These are phyloP conservation scores for Hypoxylon sp. DNA, from an alignment of 2,329 filamentous ascomycete genomes.

Conservation along the genomic window DNA sequence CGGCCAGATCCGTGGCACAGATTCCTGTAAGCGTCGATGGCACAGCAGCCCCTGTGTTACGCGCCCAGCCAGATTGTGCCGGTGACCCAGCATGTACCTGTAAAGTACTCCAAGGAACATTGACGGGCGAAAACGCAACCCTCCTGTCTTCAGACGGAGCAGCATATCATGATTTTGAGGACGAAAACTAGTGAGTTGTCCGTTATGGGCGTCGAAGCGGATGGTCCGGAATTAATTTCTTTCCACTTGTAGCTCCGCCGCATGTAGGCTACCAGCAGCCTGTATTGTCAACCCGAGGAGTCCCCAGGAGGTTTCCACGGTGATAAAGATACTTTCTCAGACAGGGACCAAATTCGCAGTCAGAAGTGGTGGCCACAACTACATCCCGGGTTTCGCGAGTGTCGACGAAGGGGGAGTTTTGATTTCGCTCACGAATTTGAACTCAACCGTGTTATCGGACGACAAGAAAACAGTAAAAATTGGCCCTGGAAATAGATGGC, in stretches of 20 bases:
- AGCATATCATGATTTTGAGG: slow-evolving; percentile 36
- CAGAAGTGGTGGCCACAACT: slow-evolving; percentile 53
- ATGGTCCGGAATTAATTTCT: slow-evolving; percentile 15
- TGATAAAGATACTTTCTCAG: slow-evolving; percentile 46
- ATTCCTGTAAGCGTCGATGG: slow-evolving; percentile 14
- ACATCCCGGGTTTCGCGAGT: slow-evolving; percentile 49
- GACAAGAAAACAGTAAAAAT: slow-evolving; percentile 52
- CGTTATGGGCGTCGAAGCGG: not conserved
- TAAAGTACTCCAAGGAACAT: slow-evolving; percentile 23
- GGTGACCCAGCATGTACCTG: slow-evolving; percentile 38
- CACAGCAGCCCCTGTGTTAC: slow-evolving; percentile 15
- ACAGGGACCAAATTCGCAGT: slow-evolving; percentile 47
- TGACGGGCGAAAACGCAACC: slow-evolving; percentile 34
- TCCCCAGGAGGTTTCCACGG: slow-evolving; percentile 45
- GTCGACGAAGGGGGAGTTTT: slow-evolving; percentile 51
- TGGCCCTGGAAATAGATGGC: slow-evolving; percentile 54
- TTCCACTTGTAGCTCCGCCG: slow-evolving; percentile 35
- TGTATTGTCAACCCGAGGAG: slow-evolving; percentile 50
- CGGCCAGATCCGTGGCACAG: slow-evolving; percentile 18
- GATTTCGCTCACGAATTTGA: slow-evolving; percentile 57
- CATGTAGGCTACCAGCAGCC: slow-evolving; percentile 45
- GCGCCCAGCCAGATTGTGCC: slow-evolving; percentile 11
- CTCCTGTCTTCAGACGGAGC: slow-evolving; percentile 37
- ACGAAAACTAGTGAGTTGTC: slow-evolving; percentile 43
- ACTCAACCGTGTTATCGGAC: slow-evolving; percentile 51